Conservation (phyloP, 306 rosid genomes). For the Castanea crenata region DNA sequence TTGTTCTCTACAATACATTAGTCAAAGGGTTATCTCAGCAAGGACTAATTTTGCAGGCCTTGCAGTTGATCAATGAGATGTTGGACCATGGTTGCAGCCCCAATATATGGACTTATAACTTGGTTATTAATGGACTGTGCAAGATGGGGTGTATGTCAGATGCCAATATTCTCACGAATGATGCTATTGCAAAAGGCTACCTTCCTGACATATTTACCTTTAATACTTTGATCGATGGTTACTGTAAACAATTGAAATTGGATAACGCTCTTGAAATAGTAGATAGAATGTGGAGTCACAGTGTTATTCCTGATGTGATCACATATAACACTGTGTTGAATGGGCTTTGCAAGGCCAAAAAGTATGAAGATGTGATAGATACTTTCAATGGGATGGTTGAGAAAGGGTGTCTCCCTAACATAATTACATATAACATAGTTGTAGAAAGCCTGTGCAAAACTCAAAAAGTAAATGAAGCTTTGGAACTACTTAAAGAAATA, state of each 20-base stretch:
- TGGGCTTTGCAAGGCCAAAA: slow-evolving; percentile 86
- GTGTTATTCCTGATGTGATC: slow-evolving; percentile 86
- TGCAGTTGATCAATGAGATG: slow-evolving; percentile 82
- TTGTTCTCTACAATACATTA: slow-evolving; percentile 70
- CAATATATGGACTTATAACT: slow-evolving; percentile 73
- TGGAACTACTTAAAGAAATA: slow-evolving; percentile 61
- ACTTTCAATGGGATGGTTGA: slow-evolving; percentile 66
- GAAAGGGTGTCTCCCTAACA: slow-evolving; percentile 68
- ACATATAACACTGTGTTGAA: slow-evolving; percentile 76
- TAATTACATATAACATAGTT: slow-evolving; percentile 65
- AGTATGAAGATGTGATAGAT: slow-evolving; percentile 57
- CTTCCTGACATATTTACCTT: slow-evolving; percentile 81
- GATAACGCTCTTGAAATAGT: slow-evolving; percentile 59
- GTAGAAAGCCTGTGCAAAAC: slow-evolving; percentile 81
- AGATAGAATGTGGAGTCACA: slow-evolving; percentile 71
- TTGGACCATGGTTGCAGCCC: slow-evolving; percentile 63
- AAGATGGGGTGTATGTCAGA: slow-evolving; percentile 84
- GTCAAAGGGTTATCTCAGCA: slow-evolving; percentile 75
- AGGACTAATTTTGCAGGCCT: slow-evolving; percentile 80
- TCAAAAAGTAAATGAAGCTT: slow-evolving; percentile 59
- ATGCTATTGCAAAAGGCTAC: slow-evolving; percentile 71
- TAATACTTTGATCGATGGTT: slow-evolving; percentile 85
- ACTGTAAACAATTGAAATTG: slow-evolving; percentile 67
- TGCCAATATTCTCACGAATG: slow-evolving; percentile 62
- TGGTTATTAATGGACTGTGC: slow-evolving; percentile 81